Conservation (phyloP, 1,284 basidiomycete genomes). For the Phenoliferia sp. region DNA sequence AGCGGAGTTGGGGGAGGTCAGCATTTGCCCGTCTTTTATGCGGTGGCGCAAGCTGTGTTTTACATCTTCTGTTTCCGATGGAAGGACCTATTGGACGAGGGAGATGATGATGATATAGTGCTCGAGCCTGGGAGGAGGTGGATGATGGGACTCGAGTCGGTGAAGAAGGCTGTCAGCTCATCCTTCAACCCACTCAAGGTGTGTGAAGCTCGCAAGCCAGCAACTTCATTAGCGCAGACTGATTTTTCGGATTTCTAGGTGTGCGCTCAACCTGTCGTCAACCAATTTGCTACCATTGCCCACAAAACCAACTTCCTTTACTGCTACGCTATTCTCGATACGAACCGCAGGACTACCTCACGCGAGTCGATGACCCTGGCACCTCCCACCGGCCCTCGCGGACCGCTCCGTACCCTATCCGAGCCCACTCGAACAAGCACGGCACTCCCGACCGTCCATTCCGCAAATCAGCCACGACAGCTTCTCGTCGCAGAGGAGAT, state of each 20-base stretch:
- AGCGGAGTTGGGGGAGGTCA: constrained; percentile 27
- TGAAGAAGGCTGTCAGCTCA: constrained; percentile 77
- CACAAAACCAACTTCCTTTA: constrained; percentile 89
- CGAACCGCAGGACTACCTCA: constrained; percentile 51
- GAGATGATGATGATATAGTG: constrained; percentile 49
- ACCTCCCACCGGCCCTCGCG: constrained; percentile 11
- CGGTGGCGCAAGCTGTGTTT: constrained; percentile 87
- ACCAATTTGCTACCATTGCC: constrained; percentile 90
- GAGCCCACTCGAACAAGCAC: constrained; percentile 17
- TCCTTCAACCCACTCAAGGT: constrained; percentile 88
- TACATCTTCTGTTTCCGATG: constrained; percentile 98
- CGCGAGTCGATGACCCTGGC: constrained; percentile 2
- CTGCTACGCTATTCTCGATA: constrained; percentile 88
- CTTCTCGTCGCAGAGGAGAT: constrained; percentile 44
- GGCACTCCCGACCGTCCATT: constrained; percentile 21
- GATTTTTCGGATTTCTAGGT: constrained; percentile 49
- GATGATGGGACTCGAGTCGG: constrained; percentile 73
- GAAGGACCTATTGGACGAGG: constrained; percentile 68
- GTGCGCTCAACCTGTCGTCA: constrained; percentile 83
- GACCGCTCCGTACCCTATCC: constrained; percentile 11
- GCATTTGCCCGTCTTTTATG: constrained; percentile 70
- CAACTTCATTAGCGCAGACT: neutral
- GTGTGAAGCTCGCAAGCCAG: constrained; percentile 23
- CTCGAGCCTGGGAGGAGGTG: constrained; percentile 55
- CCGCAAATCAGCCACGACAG: constrained; percentile 12